phyloP scores from a whole-genome alignment of 208 protist species.

The Trypanosoma conorhini region DNA sequence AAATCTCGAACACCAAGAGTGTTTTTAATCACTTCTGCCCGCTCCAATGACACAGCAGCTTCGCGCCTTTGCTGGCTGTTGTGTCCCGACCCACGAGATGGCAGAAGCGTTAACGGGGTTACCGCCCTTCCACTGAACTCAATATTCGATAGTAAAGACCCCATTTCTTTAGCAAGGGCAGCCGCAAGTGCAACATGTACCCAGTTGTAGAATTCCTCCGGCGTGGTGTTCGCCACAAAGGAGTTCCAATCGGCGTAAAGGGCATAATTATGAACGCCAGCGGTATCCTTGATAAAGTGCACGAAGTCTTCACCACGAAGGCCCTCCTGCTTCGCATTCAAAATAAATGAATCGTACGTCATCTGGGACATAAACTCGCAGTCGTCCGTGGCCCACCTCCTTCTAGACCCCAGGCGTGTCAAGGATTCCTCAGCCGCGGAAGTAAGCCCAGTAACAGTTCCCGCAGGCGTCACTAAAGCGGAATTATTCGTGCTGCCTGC shows the following conservation, averaged over 20 bases:
- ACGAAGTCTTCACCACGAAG: conserved; percentile 21
- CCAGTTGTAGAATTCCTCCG: conserved; percentile 61
- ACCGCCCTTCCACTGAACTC: neutral
- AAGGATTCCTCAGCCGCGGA: neutral
- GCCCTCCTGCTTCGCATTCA: neutral
- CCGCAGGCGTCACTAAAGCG: neutral
- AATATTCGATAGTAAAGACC: neutral
- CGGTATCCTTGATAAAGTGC: conserved; percentile 31
- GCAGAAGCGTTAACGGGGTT: neutral
- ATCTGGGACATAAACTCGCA: conserved; percentile 18
- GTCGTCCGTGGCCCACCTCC: neutral
- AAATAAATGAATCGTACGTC: conserved; percentile 2
- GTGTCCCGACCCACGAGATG: neutral
- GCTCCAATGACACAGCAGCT: conserved; percentile 20
- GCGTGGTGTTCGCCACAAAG: conserved; percentile 45
- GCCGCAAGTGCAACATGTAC: conserved; percentile 48
- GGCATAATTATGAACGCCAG: conserved; percentile 60
- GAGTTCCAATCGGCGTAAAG: conserved; percentile 46
- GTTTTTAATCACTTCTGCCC: conserved; percentile 57
- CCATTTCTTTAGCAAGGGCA: conserved; percentile 35
- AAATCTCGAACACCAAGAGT: conserved; percentile 52
- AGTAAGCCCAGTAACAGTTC: neutral
- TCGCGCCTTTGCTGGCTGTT: neutral
- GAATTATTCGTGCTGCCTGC: neutral
- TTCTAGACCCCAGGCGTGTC: neutral